These are phyloP conservation scores for Cordyceps militaris DNA, from an alignment of 2,329 filamentous ascomycete species.

Conservation along the genomic window DNA sequence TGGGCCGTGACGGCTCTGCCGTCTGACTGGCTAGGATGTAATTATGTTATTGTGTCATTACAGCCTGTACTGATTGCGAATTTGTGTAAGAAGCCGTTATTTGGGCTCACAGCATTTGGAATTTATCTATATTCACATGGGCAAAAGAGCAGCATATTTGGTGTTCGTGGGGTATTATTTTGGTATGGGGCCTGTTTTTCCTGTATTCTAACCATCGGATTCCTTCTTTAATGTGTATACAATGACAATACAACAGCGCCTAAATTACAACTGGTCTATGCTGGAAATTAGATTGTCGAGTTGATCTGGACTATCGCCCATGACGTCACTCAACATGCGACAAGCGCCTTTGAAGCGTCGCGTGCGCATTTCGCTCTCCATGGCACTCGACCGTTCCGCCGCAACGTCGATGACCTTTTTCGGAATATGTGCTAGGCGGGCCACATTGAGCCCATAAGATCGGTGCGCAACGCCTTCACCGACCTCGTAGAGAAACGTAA, in stretches of 20 bases:
- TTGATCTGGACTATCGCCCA: conserved; percentile 32
- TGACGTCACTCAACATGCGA: conserved; percentile 35
- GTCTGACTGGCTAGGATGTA: background rate
- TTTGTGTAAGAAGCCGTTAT: background rate
- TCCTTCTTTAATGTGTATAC: conserved; percentile 9
- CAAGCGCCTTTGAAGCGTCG: conserved; percentile 51
- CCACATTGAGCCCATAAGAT: conserved; percentile 92
- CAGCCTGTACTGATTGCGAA: background rate
- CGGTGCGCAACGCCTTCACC: conserved; percentile 86
- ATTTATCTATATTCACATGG: conserved; percentile 1
- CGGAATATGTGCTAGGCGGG: conserved; percentile 75
- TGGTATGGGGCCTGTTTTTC: conserved; percentile 1
- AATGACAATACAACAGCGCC: conserved; percentile 5
- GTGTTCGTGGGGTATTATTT: conserved; percentile 4
- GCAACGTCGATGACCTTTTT: conserved; percentile 71
- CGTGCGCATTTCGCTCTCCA: conserved; percentile 66
- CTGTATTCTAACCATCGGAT: background rate
- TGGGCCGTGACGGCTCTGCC: background rate
- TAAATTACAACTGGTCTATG: conserved; percentile 51
- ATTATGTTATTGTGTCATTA: background rate
- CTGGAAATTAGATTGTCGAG: conserved; percentile 47
- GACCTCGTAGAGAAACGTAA: conserved; percentile 93
- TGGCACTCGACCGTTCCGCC: conserved; percentile 65
- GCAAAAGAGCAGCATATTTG: background rate
- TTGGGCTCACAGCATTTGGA: background rate